Percentiles rank a stretch among this genome's conserved stretches.
phyloP scores from a whole-genome alignment of 208 protist species.

The Leishmania lainsoni region DNA sequence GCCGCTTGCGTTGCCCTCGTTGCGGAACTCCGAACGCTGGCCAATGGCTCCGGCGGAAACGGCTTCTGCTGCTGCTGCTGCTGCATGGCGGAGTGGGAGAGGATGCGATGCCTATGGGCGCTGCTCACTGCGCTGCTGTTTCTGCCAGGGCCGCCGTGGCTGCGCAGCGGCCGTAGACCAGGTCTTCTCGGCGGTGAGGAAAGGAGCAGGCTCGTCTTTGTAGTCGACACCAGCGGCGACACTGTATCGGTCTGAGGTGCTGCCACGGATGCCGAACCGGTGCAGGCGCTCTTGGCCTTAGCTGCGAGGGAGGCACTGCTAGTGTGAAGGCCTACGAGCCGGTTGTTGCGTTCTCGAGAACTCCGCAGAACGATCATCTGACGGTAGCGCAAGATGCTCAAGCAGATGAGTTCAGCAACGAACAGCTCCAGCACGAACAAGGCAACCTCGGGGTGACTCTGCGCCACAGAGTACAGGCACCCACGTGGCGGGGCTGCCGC shows the following conservation, averaged over 20 bases:
- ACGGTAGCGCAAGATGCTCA: neutral
- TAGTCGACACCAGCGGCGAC: neutral
- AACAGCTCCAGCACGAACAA: slow-evolving; percentile 5
- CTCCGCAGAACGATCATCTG: neutral
- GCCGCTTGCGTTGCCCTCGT: neutral
- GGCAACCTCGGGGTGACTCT: neutral
- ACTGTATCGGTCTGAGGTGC: neutral
- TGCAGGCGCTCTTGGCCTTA: neutral
- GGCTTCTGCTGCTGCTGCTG: neutral
- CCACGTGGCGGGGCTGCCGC: neutral
- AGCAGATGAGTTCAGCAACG: neutral
- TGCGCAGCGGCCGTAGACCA: neutral
- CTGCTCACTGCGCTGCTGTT: neutral
- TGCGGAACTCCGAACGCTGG: neutral
- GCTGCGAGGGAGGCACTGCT: neutral
- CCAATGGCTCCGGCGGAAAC: neutral
- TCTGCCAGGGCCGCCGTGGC: neutral
- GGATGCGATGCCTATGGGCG: neutral
- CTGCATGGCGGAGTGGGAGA: neutral
- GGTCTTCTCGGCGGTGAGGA: neutral
- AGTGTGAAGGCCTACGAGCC: neutral
- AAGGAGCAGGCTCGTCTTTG: neutral
- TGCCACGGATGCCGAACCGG: neutral
- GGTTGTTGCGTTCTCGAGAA: neutral
- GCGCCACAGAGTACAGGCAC: neutral